Evolutionary conservation across 495 filamentous ascomycete genomes (phyloP).

Genomic region (Aspergillus conjunctus): DNA sequence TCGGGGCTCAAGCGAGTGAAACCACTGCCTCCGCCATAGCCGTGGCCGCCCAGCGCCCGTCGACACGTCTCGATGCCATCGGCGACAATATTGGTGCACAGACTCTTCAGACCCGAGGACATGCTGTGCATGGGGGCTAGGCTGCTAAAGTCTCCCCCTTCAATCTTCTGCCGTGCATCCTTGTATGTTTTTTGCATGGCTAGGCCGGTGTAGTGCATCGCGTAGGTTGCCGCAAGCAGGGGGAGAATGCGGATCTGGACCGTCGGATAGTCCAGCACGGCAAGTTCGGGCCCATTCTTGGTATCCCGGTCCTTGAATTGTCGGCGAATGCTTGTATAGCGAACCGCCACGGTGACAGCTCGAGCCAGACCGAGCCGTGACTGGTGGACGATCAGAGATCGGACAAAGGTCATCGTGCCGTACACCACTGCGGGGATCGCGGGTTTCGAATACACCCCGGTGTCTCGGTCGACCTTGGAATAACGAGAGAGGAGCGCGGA

Average conservation of each 20-base stretch:
- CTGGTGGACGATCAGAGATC: slow-evolving; percentile 51
- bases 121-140: neutral
- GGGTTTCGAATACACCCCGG: slow-evolving; percentile 42
- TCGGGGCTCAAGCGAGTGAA: slow-evolving; percentile 37
- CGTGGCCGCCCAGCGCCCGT: slow-evolving; percentile 41
- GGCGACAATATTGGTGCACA: neutral
- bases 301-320: slow-evolving; percentile 51
- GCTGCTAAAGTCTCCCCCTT: slow-evolving; percentile 12
- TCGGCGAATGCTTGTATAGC: slow-evolving; percentile 45
- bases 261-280: slow-evolving; percentile 52
- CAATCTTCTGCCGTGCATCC: slow-evolving; percentile 38
- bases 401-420: slow-evolving; percentile 48
- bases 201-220: slow-evolving; percentile 51
- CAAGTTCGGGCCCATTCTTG: slow-evolving; percentile 38
- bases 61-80: neutral
- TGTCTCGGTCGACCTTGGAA: slow-evolving; percentile 43
- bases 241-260: slow-evolving; percentile 53
- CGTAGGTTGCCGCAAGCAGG: slow-evolving; percentile 50
- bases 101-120: neutral
- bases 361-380: slow-evolving; percentile 49
- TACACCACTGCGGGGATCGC: slow-evolving; percentile 47
- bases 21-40: slow-evolving; percentile 38
- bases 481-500: slow-evolving; percentile 50
- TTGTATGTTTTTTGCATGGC: slow-evolving; percentile 45
- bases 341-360: slow-evolving; percentile 50